Evolutionary conservation across 2,329 filamentous ascomycete species (phyloP).

Genomic region (Thelonectria rubi): DNA sequence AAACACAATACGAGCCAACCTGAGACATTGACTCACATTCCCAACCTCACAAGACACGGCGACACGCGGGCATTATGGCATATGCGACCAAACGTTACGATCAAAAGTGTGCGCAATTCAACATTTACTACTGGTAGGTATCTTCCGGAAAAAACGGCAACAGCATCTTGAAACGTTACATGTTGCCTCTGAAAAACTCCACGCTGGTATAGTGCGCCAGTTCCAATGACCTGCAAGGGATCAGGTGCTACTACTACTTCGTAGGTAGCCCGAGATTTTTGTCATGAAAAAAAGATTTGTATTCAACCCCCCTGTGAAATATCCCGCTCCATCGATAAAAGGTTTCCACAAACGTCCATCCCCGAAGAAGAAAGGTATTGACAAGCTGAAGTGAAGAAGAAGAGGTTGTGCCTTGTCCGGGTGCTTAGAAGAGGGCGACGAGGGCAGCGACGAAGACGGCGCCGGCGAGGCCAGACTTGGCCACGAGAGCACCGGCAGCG

Average conservation of each 20-base stretch:
- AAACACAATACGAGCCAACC: no score
- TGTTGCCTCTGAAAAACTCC: conserved; percentile 39
- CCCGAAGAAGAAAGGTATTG: conserved; percentile 40
- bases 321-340: conserved; percentile 22
- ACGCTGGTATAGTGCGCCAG: conserved; percentile 38
- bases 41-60: neutral
- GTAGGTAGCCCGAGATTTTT: conserved; percentile 30
- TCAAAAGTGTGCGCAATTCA: conserved; percentile 24
- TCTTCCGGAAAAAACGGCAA: conserved; percentile 29
- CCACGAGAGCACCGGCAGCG: conserved; percentile 49
- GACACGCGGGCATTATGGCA: no score
- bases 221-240: conserved; percentile 40
- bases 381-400: conserved; percentile 36
- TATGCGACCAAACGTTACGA: no score
- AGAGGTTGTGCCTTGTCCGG: conserved; percentile 2
- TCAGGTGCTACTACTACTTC: conserved; percentile 26
- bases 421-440: conserved; percentile 48
- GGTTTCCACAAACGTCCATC: conserved; percentile 44
- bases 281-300: conserved; percentile 10
- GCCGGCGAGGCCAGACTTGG: conserved; percentile 53
- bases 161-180: conserved; percentile 26
- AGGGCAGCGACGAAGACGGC: conserved; percentile 52
- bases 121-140: conserved; percentile 32
- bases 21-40: neutral
- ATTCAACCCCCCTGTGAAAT: conserved; percentile 23